Base-by-base conservation (phyloP, 345 rosid species). In the Eucalyptus tenuipes region DNA sequence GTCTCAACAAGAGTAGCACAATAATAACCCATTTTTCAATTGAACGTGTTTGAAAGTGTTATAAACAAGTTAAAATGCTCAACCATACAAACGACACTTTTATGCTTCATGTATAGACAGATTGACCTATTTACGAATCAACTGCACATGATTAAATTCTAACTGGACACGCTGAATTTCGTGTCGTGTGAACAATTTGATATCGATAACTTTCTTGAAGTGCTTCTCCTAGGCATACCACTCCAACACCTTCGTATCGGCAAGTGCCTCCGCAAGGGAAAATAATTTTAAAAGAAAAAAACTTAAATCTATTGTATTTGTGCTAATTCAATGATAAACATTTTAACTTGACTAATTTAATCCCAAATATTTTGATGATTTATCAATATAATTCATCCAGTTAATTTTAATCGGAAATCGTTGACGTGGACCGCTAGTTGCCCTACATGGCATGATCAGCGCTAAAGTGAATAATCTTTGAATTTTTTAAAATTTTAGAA, bases 181-280 rank as follows among this genome's bases (percentile, higher is more conserved):
- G 0, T 8, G 5, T 15, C 1, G 0, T 17, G 44, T 17, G 44
- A 33, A 17, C 24, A 17, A 31, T 10, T 66, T 10, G 6, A 3
- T 33, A 22, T 90, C 89, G 5, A 93, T 91, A 7, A 90, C 89
- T 33, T 92, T 91, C 92, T 89, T 91, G 91, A 94, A 94, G 87
- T 91, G 92, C 8, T 79, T 89, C 85, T 95, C 95, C 93, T 95
- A 93, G 12, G 95, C 95, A 87, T 93, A 90, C 89, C 94, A 49
- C 89, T 95, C 94, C 86, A 52, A 52, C 10, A 52, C 24, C 90
- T 92, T 95, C 91, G 91, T 94, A 42, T 92, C 92, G 7, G 88
- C 89, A 24, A 95, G 92, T 18, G 94, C 91, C 87, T 94, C 95
- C 1, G 90, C 29, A 17, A 87, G 27, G 27, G 27, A 22, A 20